Conservation (phyloP, 2,329 filamentous ascomycete species). For the Apiospora koreana region DNA sequence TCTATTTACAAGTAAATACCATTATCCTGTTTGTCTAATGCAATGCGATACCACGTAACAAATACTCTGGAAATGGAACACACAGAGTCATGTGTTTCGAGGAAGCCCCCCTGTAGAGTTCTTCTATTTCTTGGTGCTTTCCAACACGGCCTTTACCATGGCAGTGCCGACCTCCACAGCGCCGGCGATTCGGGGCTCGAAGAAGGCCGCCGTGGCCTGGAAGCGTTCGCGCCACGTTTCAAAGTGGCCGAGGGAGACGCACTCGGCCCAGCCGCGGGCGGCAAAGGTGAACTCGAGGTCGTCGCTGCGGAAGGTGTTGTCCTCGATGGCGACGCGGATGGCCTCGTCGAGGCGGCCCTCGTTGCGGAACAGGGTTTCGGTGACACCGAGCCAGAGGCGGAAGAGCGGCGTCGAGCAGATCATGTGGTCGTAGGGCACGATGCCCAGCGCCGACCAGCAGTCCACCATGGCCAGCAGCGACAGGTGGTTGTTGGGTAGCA, state of each 20-base stretch:
- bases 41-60: not conserved
- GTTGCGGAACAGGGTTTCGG: conserved; percentile 91
- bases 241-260: conserved; percentile 88
- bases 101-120: not conserved
- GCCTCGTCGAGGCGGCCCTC: conserved; percentile 78
- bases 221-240: conserved; percentile 92
- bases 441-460: conserved; percentile 92
- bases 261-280: conserved; percentile 92
- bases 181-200: conserved; percentile 85
- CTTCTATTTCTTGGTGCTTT: conserved; percentile 61
- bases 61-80: not conserved
- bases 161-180: conserved; percentile 87
- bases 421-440: conserved; percentile 99
- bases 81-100: too few species aligned
- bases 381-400: conserved; percentile 94
- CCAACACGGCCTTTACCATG: conserved; percentile 95
- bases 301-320: conserved; percentile 90
- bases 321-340: conserved; percentile 81
- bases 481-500: conserved; percentile 90
- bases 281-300: conserved; percentile 98
- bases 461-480: conserved; percentile 95
- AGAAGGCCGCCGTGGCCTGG: conserved; percentile 86
- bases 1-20: too few species aligned
- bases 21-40: too few species aligned
- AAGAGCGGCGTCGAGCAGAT: conserved; percentile 98